phyloP scores from a whole-genome alignment of 2,329 filamentous ascomycete species.

The Pseudogymnoascus destructans region DNA sequence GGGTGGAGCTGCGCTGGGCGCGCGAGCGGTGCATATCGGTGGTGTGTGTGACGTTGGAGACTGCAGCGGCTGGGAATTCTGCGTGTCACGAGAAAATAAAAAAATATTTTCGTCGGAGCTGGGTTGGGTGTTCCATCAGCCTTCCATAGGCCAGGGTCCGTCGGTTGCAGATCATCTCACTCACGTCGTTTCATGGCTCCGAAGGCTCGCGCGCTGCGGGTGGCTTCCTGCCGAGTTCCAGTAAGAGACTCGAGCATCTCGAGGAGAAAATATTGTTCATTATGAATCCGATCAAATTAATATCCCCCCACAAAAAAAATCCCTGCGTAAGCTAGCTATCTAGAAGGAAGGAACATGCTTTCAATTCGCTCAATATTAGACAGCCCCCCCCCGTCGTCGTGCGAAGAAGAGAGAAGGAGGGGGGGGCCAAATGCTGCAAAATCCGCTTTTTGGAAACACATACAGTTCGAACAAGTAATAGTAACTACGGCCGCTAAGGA shows the following conservation, averaged over 20 bases:
- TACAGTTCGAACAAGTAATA: not conserved
- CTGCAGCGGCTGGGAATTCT: not conserved
- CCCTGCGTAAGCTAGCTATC: not conserved
- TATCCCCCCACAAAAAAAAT: not conserved
- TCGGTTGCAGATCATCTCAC: not conserved
- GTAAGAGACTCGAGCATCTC: not conserved
- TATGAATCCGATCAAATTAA: not conserved
- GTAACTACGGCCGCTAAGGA: conserved; percentile 1
- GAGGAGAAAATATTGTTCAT: not conserved
- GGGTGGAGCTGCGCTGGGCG: not conserved
- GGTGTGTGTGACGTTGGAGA: not conserved
- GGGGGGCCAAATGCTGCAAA: not conserved
- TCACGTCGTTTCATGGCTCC: not conserved
- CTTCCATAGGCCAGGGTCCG: not conserved
- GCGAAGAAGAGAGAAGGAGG: not conserved
- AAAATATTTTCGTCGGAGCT: not conserved
- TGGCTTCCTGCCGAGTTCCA: not conserved
- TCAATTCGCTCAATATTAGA: conserved; percentile 1
- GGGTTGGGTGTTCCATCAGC: not conserved
- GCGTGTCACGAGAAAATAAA: not conserved
- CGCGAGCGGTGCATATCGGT: not conserved
- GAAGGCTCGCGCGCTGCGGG: not conserved
- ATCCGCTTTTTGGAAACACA: not conserved
- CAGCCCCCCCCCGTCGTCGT: not conserved
- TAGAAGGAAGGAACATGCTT: not conserved